A percentile compares a stretch with the other conserved stretches of the same genome.
Evolutionary conservation across 345 rosid species (phyloP).

Genomic region (Orychophragmus violaceus): DNA sequence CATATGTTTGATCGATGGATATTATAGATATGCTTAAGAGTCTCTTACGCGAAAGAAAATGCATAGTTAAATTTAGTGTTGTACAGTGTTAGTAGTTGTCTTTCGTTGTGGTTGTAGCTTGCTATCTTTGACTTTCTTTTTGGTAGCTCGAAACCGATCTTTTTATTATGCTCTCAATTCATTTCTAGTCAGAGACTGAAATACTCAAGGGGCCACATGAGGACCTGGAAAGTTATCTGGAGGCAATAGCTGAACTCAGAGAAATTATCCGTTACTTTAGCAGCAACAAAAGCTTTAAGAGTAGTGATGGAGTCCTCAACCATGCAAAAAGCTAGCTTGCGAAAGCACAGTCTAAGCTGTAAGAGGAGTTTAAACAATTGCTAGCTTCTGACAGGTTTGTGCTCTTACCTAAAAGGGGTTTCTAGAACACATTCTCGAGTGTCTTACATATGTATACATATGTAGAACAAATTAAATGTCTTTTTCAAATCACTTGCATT

Average conservation of each 20-base stretch:
- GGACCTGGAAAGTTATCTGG: constrained; percentile 83
- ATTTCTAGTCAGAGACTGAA: constrained; percentile 81
- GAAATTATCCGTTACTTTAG: constrained; percentile 62
- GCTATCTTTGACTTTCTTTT: too few relatives aligned
- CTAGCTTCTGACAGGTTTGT: constrained; percentile 72
- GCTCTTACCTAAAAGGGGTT: neutral
- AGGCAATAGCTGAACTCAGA: constrained; percentile 82
- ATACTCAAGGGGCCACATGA: constrained; percentile 94
- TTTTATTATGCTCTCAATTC: constrained; percentile 19
- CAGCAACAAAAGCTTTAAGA: constrained; percentile 62
- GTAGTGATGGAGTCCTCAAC: constrained; percentile 61
- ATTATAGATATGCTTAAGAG: too few relatives aligned
- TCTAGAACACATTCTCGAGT: neutral
- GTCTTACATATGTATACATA: neutral
- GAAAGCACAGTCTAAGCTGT: constrained; percentile 86
- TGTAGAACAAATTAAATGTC: neutral
- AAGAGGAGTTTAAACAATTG: constrained; percentile 85
- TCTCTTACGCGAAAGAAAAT: too few relatives aligned
- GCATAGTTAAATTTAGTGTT: too few relatives aligned
- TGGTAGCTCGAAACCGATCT: too few relatives aligned
- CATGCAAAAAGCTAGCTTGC: constrained; percentile 70
- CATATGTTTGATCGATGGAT: too few relatives aligned
- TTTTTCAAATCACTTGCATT: constrained; percentile 4
- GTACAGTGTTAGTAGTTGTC: too few relatives aligned
- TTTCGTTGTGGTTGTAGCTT: too few relatives aligned